These are phyloP conservation scores for Schizothecium vesticola DNA, from an alignment of 495 filamentous ascomycete species.

Conservation along the genomic window DNA sequence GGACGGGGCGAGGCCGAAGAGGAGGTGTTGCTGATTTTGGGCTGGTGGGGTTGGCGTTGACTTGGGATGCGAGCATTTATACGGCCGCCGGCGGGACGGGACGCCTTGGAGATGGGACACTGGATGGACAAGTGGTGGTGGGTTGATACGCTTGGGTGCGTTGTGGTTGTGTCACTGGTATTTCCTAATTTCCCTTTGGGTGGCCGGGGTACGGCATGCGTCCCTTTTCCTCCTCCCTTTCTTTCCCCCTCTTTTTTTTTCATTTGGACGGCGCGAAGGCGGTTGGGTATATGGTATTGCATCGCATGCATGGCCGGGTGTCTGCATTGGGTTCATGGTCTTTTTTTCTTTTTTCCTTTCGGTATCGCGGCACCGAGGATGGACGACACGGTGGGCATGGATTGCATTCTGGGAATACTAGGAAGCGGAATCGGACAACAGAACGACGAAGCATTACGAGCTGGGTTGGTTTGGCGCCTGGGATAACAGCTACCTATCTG, in stretches of 20 bases:
- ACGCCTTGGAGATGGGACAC: neutral
- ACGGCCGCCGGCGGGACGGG: too few species aligned
- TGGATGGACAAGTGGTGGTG: neutral
- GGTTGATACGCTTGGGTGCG: neutral
- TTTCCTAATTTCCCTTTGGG: too few species aligned
- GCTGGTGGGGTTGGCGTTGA: too few species aligned
- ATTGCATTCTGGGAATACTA: neutral
- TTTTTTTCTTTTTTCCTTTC: neutral
- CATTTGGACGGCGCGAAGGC: neutral
- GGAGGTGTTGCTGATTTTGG: slow-evolving; percentile 46
- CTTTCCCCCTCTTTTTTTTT: neutral
- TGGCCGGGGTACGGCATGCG: neutral
- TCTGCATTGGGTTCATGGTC: neutral
- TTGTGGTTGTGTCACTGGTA: neutral
- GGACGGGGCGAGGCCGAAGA: slow-evolving; percentile 20
- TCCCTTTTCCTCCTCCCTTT: neutral
- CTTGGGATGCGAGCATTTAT: neutral
- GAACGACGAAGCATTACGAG: neutral
- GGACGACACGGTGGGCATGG: neutral
- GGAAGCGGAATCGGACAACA: neutral
- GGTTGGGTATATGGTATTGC: neutral
- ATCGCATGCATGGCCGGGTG: neutral
- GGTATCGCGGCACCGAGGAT: neutral
- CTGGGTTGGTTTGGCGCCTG: neutral
- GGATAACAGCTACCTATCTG: neutral